A percentile compares a stretch with the other conserved stretches of the same genome.
phyloP scores from a whole-genome alignment of 2,329 filamentous ascomycete genomes.

The Fusarium irregulare region DNA sequence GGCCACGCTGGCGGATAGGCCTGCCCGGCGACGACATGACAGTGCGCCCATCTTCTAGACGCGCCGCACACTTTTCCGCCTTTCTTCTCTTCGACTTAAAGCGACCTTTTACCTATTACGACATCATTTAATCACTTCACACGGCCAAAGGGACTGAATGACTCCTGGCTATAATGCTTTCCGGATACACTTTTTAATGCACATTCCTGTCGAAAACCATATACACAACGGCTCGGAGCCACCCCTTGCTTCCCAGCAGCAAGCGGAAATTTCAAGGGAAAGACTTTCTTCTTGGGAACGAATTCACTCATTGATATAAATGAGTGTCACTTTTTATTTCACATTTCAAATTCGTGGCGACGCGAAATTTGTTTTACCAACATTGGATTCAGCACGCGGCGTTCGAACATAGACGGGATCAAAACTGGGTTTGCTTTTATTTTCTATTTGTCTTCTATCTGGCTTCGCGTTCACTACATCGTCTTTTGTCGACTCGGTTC shows the following conservation, averaged over 20 bases:
- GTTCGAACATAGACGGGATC: conserved; percentile 51
- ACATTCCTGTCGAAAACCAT: conserved; percentile 50
- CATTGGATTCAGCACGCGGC: conserved; percentile 44
- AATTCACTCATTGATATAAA: conserved; percentile 27
- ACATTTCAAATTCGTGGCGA: conserved; percentile 19
- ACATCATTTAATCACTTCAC: conserved; percentile 40
- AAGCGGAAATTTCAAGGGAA: conserved; percentile 45
- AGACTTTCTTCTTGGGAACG: conserved; percentile 29
- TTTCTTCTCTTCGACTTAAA: conserved; percentile 36
- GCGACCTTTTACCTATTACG: conserved; percentile 41
- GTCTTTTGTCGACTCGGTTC: conserved; percentile 10
- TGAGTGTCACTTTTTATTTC: conserved; percentile 22
- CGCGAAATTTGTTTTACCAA: conserved; percentile 26
- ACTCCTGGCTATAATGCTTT: conserved; percentile 46
- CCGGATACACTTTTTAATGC: conserved; percentile 52
- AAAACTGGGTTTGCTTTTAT: conserved; percentile 38
- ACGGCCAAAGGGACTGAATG: conserved; percentile 32
- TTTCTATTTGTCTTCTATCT: conserved; percentile 22
- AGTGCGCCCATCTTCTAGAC: conserved; percentile 11
- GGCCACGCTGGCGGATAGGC: conserved; percentile 39
- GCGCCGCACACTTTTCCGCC: conserved; percentile 24
- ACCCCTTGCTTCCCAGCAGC: conserved; percentile 55
- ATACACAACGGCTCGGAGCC: conserved; percentile 53
- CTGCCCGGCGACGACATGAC: conserved; percentile 33
- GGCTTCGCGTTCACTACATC: conserved; percentile 12